Evolutionary conservation across 2,329 filamentous ascomycete genomes (phyloP).

Genomic region (Periconia digitata): DNA sequence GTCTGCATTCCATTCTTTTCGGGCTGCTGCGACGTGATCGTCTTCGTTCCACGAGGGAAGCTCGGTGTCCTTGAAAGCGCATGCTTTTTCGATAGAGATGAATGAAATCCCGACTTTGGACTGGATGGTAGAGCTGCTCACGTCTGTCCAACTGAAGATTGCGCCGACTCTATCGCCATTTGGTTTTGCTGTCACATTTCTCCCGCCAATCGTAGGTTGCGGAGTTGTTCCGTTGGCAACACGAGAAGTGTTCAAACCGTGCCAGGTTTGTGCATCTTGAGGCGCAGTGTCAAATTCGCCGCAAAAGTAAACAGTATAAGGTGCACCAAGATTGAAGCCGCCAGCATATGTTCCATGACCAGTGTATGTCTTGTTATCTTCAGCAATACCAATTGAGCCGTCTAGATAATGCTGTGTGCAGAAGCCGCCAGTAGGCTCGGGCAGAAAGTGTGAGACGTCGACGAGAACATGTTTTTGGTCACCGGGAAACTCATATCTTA

Average conservation of each 20-base stretch:
- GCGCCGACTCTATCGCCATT: constrained; percentile 52
- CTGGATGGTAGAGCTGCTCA: constrained; percentile 39
- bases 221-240: constrained; percentile 12
- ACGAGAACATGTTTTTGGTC: constrained; percentile 45
- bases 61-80: constrained; percentile 47
- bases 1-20: constrained; percentile 48
- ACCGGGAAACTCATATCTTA: constrained; percentile 58
- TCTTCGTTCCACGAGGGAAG: constrained; percentile 46
- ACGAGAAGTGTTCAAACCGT: constrained; percentile 44
- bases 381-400: constrained; percentile 19
- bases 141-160: constrained; percentile 49
- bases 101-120: constrained; percentile 55
- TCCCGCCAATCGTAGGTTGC: constrained; percentile 14
- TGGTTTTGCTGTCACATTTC: constrained; percentile 8
- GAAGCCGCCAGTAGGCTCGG: constrained; percentile 20
- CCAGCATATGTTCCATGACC: constrained; percentile 28
- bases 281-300: constrained; percentile 28
- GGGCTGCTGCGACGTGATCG: constrained; percentile 40
- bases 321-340: constrained; percentile 36
- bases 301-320: constrained; percentile 31
- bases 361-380: constrained; percentile 24
- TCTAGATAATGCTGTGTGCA: constrained; percentile 28
- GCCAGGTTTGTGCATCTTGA: constrained; percentile 46
- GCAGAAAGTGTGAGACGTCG: constrained; percentile 47
- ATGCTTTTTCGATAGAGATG: constrained; percentile 52